These are phyloP conservation scores for Przewalskia tangutica DNA, from an alignment of 257 asterid genomes.

Conservation along the genomic window DNA sequence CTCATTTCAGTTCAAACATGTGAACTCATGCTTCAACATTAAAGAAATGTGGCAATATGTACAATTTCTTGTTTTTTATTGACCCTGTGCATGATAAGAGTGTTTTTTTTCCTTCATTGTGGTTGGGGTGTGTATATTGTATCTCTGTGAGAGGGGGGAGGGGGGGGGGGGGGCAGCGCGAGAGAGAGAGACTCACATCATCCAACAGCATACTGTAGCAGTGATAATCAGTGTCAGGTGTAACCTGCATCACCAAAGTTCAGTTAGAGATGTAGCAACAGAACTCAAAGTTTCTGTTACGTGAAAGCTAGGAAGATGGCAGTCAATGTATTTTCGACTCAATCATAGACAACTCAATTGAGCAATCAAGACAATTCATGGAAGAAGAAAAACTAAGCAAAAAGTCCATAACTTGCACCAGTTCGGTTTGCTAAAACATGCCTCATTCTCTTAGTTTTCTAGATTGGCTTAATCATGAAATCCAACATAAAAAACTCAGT, in stretches of 20 bases:
- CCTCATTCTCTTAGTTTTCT: background rate
- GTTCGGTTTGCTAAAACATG: background rate
- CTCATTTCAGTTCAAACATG: background rate
- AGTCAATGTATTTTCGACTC: background rate
- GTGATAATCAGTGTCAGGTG: slow-evolving; percentile 85
- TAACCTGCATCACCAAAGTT: slow-evolving; percentile 44
- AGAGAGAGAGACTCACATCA: slow-evolving; percentile 62
- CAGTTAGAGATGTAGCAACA: background rate
- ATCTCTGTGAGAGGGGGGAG: background rate
- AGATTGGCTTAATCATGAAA: background rate
- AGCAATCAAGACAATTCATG: background rate
- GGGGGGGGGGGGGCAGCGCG: rapidly evolving
- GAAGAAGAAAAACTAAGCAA: background rate
- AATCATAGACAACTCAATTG: no score
- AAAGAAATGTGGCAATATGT: background rate
- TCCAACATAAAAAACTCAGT: background rate
- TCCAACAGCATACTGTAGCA: slow-evolving; percentile 97
- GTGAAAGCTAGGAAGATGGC: background rate
- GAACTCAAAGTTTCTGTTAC: background rate
- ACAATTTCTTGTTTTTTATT: background rate
- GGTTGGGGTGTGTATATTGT: background rate
- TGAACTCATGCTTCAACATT: background rate
- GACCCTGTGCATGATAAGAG: background rate
- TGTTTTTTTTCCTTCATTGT: background rate
- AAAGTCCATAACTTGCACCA: background rate